Percentiles rank a stretch among this genome's conserved stretches.
Conservation (phyloP, 2,329 filamentous ascomycete species). For the Aspergillus sp. region DNA sequence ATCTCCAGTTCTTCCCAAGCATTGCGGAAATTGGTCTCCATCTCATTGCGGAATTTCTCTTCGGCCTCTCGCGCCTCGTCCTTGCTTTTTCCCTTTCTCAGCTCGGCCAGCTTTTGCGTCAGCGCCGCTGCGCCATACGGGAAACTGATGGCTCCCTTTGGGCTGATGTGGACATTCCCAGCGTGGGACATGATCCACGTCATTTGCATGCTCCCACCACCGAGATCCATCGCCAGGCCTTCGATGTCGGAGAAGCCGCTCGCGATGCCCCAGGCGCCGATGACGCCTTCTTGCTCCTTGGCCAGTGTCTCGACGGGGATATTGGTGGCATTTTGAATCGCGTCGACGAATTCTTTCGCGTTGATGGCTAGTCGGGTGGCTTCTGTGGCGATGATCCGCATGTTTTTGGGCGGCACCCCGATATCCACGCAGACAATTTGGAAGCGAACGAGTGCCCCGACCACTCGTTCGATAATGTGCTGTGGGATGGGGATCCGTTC, state of each 20-base stretch:
- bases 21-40: constrained; percentile 56
- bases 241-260: constrained; percentile 68
- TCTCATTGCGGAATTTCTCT: constrained; percentile 33
- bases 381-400: constrained; percentile 81
- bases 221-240: constrained; percentile 80
- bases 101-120: constrained; percentile 52
- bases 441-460: constrained; percentile 68
- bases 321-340: constrained; percentile 62
- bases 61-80: constrained; percentile 44
- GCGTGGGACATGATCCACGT: constrained; percentile 61
- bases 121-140: constrained; percentile 69
- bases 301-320: constrained; percentile 70
- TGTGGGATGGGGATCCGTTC: constrained; percentile 53
- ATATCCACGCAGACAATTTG: constrained; percentile 67
- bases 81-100: constrained; percentile 36
- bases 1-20: constrained; percentile 61
- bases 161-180: constrained; percentile 53
- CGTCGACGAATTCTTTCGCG: constrained; percentile 63
- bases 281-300: constrained; percentile 74
- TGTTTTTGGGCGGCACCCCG: constrained; percentile 60
- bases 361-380: constrained; percentile 80
- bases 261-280: constrained; percentile 79
- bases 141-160: constrained; percentile 60
- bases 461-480: constrained; percentile 62
- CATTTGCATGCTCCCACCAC: constrained; percentile 67